These are phyloP conservation scores for Artemisia annua DNA, from an alignment of 129 eudicot species.

Conservation along the genomic window DNA sequence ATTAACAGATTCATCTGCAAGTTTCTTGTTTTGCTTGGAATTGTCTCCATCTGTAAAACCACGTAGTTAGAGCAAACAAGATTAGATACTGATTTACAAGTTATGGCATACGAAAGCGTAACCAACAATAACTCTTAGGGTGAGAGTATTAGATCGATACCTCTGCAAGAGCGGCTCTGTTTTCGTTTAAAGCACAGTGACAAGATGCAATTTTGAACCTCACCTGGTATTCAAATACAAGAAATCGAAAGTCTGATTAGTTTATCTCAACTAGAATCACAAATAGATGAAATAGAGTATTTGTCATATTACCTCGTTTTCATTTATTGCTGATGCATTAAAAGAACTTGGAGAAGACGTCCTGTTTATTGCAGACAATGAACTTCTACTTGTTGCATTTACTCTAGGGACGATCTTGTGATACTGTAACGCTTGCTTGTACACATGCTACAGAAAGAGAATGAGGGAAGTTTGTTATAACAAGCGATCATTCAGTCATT, in stretches of 20 bases:
- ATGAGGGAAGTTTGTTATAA: conserved; percentile 5
- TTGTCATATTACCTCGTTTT: conserved; percentile 66
- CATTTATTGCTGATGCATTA: conserved; percentile 67
- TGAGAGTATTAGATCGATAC: conserved; percentile 35
- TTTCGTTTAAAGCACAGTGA: conserved; percentile 64
- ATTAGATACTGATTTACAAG: not conserved
- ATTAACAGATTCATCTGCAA: conserved; percentile 82
- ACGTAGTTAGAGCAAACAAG: conserved; percentile 13
- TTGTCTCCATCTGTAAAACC: conserved; percentile 75
- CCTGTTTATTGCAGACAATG: conserved; percentile 71
- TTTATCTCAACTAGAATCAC: not conserved
- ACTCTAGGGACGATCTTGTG: conserved; percentile 71
- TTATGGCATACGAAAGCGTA: conserved; percentile 10
- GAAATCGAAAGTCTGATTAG: not conserved
- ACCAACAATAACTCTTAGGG: not conserved
- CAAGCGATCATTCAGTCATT: not conserved
- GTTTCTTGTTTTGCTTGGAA: conserved; percentile 78
- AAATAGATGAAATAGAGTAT: conserved; percentile 7
- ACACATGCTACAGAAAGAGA: conserved; percentile 54
- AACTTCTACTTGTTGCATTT: conserved; percentile 57
- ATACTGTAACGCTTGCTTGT: conserved; percentile 89
- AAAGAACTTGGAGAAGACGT: conserved; percentile 77
- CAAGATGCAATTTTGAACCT: conserved; percentile 88
- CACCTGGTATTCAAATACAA: conserved; percentile 51
- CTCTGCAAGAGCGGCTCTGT: conserved; percentile 88